Base-by-base conservation (phyloP, 148 eudicot species). In the Silene conica region DNA sequence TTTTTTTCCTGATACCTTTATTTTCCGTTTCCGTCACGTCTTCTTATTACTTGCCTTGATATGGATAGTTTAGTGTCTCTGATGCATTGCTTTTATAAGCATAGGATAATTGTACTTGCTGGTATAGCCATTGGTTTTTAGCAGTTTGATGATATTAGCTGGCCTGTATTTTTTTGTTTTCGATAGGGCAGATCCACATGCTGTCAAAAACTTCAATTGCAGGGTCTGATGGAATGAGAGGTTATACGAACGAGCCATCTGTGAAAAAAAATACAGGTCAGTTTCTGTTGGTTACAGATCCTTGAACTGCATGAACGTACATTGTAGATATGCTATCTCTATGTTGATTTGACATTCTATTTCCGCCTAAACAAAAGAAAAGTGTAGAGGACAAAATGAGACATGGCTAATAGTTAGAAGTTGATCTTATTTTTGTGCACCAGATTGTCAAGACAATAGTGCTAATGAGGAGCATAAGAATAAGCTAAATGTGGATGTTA, bases 181-280 rank as follows among this genome's bases (percentile, higher is more conserved):
- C 71, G 85, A 80, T 85, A 83, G 93, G 85, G 80, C 97, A 95
- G 99, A 86, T 87, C 78, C 84, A 78, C 69, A 81, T 86, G 89
- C 82, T 92, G 73, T 75, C 63, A 48, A 80, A 63, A 79, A 78
- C 79, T 43, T 75, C 74, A 72, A 67, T 25, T 73, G 46, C 64
- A 43, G 75, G 80, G 78, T 74, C 74, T 55, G 80, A 48, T 75
- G 71, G 70, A 19, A 46, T 63, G n/a, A 79, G 61, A 70, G 68
- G 16, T 22, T 74, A 38, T 78, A 10, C 34, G 43, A 28, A 22
- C 70, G 85, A 78, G 77, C 76, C 54, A 80, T 23, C 74, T 72
- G 76, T 65, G 73, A 52, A 81, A 74, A 77, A 68, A 64, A 74
- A 78, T 85, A 31, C 86, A 86, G 93, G 97, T 89, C 6, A 63